These are phyloP conservation scores for Thuidium tamariscinum DNA, from an alignment of 225 moss, liverwort and hornwort genomes.

Conservation along the genomic window DNA sequence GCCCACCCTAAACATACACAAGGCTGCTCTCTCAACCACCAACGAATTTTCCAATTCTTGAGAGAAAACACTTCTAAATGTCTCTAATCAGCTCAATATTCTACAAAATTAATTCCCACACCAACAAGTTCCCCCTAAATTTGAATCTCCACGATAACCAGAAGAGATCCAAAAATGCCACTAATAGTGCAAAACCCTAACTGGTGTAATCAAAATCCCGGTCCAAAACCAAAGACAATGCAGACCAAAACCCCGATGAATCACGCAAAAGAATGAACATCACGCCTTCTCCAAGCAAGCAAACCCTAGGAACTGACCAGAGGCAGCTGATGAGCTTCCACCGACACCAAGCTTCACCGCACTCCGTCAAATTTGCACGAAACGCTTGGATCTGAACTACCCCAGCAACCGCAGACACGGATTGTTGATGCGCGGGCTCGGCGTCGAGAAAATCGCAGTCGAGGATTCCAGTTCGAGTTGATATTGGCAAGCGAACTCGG, in stretches of 20 bases:
- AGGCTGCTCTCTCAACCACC: neutral
- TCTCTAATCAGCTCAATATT: neutral
- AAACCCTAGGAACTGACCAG: neutral
- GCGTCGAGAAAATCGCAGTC: neutral
- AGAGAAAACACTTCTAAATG: neutral
- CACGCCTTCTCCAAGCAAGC: neutral
- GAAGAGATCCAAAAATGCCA: neutral
- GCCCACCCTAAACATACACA: neutral
- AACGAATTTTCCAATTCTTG: neutral
- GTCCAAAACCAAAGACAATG: neutral
- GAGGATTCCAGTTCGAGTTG: too few species aligned
- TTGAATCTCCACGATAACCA: neutral
- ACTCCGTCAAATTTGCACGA: neutral
- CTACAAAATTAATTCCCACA: neutral
- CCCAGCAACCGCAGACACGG: neutral
- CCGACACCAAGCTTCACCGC: neutral
- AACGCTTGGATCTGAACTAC: neutral
- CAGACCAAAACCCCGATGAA: neutral
- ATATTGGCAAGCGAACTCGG: neutral
- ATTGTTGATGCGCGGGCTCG: neutral
- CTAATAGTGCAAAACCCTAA: neutral
- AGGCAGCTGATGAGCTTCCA: neutral
- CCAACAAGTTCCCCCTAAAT: neutral
- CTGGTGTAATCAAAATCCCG: too few species aligned
- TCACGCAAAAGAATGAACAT: neutral